Base-by-base conservation (phyloP, 768 basidiomycete genomes). In the Lyophyllum shimeji region DNA sequence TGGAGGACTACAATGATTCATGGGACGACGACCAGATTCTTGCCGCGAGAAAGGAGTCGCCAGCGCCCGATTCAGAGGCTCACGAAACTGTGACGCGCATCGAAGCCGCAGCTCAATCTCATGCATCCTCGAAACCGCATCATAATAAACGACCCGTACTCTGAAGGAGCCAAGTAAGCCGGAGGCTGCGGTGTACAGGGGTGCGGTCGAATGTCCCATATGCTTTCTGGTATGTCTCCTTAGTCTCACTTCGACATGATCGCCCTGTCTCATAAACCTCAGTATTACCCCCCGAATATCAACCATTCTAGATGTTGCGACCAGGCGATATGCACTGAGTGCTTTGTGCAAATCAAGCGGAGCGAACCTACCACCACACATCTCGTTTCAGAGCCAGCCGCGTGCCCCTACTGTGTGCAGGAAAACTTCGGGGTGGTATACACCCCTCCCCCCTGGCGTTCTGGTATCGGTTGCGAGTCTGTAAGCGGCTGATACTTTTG, bases 291-390 rank as follows among this genome's bases (percentile, higher is more conserved):
- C 21, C 82, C 90, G 45, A 96, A 98, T 72, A 97, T 98, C 73
- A 98, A 98, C 68, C 89, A 87, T 64, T 98, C 97, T 37, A 84
- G 97, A 67, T 99, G 97, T 70, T 99, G 97, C 70, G 95, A 96
- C 78, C 97, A 99, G 63, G 89, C 92, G 20, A 96, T 99, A 59
- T 99, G 97, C 69, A 98, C 97, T 34, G 97, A 99, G 73, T 99
- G 97, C 69, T 98, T 99, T 67, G 94, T 98, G 20, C 96, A 98
- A 74, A 98, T 99, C 75, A 98, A 98, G 77, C 89, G 97, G 52
- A 85, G 83, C 33, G 97, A 99, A 60, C 94, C 97, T 6, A 96
- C 94, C 0, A 80, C 93, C 7, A 98, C 95, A 0, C 95, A 98
- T 72, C 79, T 98, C 57, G 93, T 95, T 50, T 96, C 95, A 8